Base-by-base conservation (phyloP, 306 rosid genomes). In the Pyrus bretschneideri region DNA sequence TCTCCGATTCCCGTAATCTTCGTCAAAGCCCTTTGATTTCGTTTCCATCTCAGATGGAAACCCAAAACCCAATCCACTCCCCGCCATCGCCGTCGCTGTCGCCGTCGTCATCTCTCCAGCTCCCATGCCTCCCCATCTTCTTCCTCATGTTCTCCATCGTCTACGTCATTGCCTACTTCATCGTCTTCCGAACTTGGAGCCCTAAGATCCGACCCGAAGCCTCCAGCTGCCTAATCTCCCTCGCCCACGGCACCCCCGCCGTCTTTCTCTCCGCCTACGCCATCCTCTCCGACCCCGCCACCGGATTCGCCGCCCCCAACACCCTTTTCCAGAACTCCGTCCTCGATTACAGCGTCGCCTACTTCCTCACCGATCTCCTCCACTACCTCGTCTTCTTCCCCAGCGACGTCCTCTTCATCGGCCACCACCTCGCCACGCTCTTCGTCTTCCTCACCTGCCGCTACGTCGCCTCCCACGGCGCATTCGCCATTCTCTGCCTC, bases 401-500 rank as follows among this genome's bases (percentile, higher is more conserved):
- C 9, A 0, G 27, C 12, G 99, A 95, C 79, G 70, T 89, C 3
- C 92, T 95, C 83, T 95, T 90, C 89, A 89, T 95, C 66, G 97
- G 81, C 13, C 98, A 95, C 81, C 99, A 92, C 83, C 45, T 87
- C 18, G 96, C 92, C 74, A 92, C 97, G 6, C 97, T 95, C 78
- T 92, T 92, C 83, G 99, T 95, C 5, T 85, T 91, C 73, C 27
- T 86, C 87, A 92, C 97, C 23, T 95, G 99, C 86, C 97, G 97
- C 44, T 83, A 85, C 83, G 82, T 83, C n/a, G 97, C 84, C 11
- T 85, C 79, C 0, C 89, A 79, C 69, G 99, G 99, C 27, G 96
- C 93, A 0, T 88, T 84, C 63, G 81, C 97, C 6, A 83, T 95
- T 9, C 86, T 95, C 29, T 69, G 59, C 2, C 90, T 95, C 12